phyloP scores from a whole-genome alignment of 805 yeast species.

The Ogataea paraovalis region DNA sequence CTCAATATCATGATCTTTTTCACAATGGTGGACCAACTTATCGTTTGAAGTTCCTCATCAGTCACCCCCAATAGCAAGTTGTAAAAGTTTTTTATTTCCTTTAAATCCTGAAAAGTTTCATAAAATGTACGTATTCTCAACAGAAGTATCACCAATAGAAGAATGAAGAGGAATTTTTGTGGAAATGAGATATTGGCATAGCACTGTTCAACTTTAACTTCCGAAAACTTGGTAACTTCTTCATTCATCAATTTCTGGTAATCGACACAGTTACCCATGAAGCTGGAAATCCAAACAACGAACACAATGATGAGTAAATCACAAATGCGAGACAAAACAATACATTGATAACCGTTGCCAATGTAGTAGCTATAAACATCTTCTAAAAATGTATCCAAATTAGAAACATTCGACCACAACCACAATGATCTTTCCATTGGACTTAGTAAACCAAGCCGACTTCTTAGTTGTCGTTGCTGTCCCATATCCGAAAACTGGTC shows the following conservation, averaged over 20 bases:
- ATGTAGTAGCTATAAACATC: constrained; percentile 81
- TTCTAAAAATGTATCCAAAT: constrained; percentile 78
- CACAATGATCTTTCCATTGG: constrained; percentile 80
- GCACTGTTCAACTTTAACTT: constrained; percentile 47
- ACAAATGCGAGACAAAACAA: constrained; percentile 58
- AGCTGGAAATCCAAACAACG: constrained; percentile 74
- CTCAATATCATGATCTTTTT: constrained; percentile 67
- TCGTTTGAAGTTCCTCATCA: constrained; percentile 85
- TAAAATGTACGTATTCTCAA: constrained; percentile 52
- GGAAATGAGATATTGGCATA: constrained; percentile 40
- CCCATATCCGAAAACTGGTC: constrained; percentile 3
- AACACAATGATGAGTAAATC: constrained; percentile 75
- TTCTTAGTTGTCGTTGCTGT: constrained; percentile 25
- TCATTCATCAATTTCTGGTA: constrained; percentile 32
- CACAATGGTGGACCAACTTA: constrained; percentile 87
- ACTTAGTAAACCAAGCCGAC: constrained; percentile 41
- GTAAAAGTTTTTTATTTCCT: constrained; percentile 76
- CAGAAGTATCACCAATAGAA: constrained; percentile 50
- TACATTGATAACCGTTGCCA: constrained; percentile 81
- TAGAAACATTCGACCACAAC: constrained; percentile 95
- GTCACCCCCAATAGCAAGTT: constrained; percentile 62
- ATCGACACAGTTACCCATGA: constrained; percentile 78
- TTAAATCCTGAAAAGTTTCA: constrained; percentile 60
- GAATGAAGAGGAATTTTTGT: constrained; percentile 60
- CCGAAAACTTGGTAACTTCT: constrained; percentile 33